These are phyloP conservation scores for Stachybotrys chartarum DNA, from an alignment of 2,329 filamentous ascomycete genomes.

Conservation along the genomic window DNA sequence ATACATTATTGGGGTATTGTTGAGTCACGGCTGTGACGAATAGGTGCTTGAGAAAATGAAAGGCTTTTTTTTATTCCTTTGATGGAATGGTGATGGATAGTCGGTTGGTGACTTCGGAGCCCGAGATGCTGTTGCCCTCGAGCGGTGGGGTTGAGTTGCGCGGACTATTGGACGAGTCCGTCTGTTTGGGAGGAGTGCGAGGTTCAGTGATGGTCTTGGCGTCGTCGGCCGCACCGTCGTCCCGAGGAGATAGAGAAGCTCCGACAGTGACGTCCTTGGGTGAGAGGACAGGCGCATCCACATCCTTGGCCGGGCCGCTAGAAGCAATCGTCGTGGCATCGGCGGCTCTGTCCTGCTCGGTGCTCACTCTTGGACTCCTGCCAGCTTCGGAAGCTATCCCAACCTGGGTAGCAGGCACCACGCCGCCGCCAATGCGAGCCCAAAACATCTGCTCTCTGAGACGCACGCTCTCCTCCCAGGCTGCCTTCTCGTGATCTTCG, in stretches of 20 bases:
- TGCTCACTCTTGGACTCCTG: conserved; percentile 25
- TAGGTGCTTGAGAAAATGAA: neutral
- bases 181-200: conserved; percentile 22
- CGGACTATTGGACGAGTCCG: conserved; percentile 14
- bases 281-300: neutral
- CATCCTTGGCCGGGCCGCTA: neutral
- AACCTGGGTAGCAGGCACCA: conserved; percentile 56
- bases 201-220: conserved; percentile 11
- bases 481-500: conserved; percentile 74
- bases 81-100: conserved; percentile 20
- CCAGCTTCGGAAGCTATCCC: conserved; percentile 18
- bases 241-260: neutral
- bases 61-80: conserved; percentile 6
- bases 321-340: neutral
- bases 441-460: conserved; percentile 96
- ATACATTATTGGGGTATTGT: conserved; percentile 8
- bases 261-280: conserved; percentile 1
- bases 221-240: neutral
- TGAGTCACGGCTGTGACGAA: neutral
- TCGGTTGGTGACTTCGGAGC: conserved; percentile 16
- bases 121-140: conserved; percentile 14
- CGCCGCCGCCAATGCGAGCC: conserved; percentile 85
- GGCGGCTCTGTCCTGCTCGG: conserved; percentile 14
- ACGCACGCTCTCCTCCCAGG: conserved; percentile 91
- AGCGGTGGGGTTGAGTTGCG: conserved; percentile 19